Evolutionary conservation across 352 stramenopile genomes (phyloP), one percentile per base, ranked within the genome.

Genomic region (Hyphochytrium catenoides): DNA sequence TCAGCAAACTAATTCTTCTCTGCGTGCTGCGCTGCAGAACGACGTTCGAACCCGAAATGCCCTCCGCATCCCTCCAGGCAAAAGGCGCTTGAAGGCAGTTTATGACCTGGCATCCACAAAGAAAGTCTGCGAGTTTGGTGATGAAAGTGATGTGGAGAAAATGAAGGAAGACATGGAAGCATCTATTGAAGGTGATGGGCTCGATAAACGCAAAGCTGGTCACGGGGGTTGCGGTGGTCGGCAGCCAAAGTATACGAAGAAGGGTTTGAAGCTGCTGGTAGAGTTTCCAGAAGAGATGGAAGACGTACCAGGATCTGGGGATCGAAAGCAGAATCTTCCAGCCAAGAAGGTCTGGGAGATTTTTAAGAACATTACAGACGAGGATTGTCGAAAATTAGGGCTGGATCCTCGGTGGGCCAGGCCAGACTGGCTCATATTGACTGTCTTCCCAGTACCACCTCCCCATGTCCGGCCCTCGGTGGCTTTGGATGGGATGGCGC

Each of bases 351-450:
- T 85, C 30, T 62, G 93, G n/a, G 88, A 89, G 27, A 91, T 97
- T 31, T 85, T 92, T 49, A 89, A 91, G 50, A 93, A 90, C 48
- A 96, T 99, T 50, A 83, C 76, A 29, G 86, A 97, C 40, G 79
- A 96, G 41, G 91, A 96, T 44, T 84, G 85, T 39, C 79, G 70
- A 32, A 61, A 69, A 14, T 56, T 99, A 21, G 93, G 93, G 15
- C 57, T 98, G 16, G 63, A 98, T 56, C 74, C 88, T 14, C 70
- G 77, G 28, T 94, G 78, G 65, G 67, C 77, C 17, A 74, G 90
- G 18, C 91, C 92, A 0, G 91, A 98, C 42, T 99, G 91, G 89
- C 72, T 98, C 42, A 56, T 98, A n/a, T 75, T 97, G 40, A 95
- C 88, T 37, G 74, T 97, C 12, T 79, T 99, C 54, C 91, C 92